Conservation (phyloP, 1,284 basidiomycete genomes). For the Butyriboletus appendiculatus region DNA sequence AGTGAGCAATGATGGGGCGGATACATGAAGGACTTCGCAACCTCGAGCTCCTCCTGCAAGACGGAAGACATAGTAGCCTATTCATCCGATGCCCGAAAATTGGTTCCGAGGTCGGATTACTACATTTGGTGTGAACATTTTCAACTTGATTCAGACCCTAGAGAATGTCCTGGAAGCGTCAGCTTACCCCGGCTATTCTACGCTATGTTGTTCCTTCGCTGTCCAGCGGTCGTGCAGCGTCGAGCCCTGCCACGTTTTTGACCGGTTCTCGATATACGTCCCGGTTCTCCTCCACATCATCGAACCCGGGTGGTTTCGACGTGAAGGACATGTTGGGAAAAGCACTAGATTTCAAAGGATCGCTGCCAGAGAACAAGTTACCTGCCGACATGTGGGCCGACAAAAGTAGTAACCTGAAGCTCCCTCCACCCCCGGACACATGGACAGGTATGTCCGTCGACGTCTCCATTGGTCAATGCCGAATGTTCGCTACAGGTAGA, state of each 20-base stretch:
- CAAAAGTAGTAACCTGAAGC: conserved; percentile 25
- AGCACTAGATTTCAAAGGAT: conserved; percentile 19
- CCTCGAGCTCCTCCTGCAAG: conserved; percentile 88
- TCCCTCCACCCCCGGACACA: conserved; percentile 28
- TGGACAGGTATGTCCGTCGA: conserved; percentile 29
- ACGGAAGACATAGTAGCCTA: conserved; percentile 53
- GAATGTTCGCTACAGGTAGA: conserved; percentile 39
- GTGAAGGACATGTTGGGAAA: conserved; percentile 18
- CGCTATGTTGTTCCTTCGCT: conserved; percentile 9
- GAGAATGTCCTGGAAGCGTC: conserved; percentile 27
- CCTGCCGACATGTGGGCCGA: conserved; percentile 42
- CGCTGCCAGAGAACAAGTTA: conserved; percentile 12
- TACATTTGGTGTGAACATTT: conserved; percentile 21
- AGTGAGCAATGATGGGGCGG: conserved; percentile 9
- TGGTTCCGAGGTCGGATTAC: conserved; percentile 23
- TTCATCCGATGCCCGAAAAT: conserved; percentile 30
- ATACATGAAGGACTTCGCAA: conserved; percentile 35
- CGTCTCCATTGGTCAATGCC: not conserved
- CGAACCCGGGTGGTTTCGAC: conserved; percentile 5
- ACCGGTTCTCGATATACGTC: conserved; percentile 12
- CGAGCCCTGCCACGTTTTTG: not conserved
- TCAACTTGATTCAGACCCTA: not conserved
- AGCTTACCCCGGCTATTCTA: conserved; percentile 15
- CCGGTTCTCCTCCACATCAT: conserved; percentile 3
- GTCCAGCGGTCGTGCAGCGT: not conserved